Percentiles rank a stretch among this genome's conserved stretches.
Evolutionary conservation across 495 filamentous ascomycete species (phyloP).

Genomic region (Talaromyces adpressus): DNA sequence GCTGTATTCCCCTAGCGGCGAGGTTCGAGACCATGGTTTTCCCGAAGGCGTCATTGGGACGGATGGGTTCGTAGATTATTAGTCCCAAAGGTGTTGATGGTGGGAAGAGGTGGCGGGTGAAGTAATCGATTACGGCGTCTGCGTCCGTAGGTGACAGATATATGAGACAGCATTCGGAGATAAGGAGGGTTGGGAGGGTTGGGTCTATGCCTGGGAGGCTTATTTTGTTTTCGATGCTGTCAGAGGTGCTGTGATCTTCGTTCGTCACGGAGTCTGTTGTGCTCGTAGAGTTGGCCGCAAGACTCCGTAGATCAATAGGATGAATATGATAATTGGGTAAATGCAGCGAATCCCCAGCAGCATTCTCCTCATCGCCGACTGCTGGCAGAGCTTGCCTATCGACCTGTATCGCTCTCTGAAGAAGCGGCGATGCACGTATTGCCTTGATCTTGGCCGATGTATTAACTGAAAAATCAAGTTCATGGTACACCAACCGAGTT

Average conservation of each 20-base stretch:
- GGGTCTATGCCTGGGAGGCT: conserved; percentile 36
- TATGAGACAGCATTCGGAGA: conserved; percentile 91
- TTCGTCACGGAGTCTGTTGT: not conserved
- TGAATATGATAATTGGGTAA: conserved; percentile 63
- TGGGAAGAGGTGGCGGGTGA: conserved; percentile 47
- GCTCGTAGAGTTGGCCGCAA: conserved; percentile 23
- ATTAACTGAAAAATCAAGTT: conserved; percentile 82
- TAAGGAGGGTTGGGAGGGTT: conserved; percentile 66
- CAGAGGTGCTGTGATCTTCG: not conserved
- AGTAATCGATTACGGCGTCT: conserved; percentile 56
- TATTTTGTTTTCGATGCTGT: conserved; percentile 3
- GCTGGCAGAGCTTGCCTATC: conserved; percentile 1
- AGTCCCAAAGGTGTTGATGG: conserved; percentile 45
- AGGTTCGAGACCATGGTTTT: conserved; percentile 88
- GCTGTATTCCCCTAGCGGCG: conserved; percentile 69
- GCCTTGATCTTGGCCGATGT: conserved; percentile 54
- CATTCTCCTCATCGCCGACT: conserved; percentile 22
- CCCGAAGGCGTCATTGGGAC: conserved; percentile 78
- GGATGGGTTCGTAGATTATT: conserved; percentile 84
- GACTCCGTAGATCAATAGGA: conserved; percentile 68
- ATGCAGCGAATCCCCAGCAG: conserved; percentile 32
- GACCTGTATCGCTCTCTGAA: conserved; percentile 27
- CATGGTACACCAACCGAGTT: conserved; percentile 64
- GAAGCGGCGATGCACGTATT: conserved; percentile 36
- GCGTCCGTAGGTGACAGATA: conserved; percentile 66